Conservation (phyloP, 129 eudicot genomes). For the Rutidosis leptorrhynchoides region DNA sequence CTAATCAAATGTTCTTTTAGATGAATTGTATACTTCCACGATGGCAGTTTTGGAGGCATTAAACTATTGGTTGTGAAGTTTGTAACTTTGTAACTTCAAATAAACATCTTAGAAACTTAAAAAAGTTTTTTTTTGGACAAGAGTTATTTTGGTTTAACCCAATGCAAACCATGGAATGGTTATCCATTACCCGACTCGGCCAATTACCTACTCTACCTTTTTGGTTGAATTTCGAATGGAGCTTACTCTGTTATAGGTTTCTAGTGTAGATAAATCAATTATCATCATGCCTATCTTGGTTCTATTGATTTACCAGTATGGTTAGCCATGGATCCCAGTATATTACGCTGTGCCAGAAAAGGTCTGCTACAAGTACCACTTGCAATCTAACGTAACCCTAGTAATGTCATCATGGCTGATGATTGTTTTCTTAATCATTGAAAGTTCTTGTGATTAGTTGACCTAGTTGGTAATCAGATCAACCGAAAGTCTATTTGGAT, state of each 20-base stretch:
- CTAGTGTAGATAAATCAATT: slow-evolving; percentile 5
- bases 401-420: slow-evolving; percentile 71
- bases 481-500: slow-evolving; percentile 74
- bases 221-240: too few species aligned
- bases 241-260: neutral
- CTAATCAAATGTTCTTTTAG: neutral
- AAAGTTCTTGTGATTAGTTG: slow-evolving; percentile 48
- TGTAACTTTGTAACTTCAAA: too few species aligned
- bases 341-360: slow-evolving; percentile 77
- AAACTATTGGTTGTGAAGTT: too few species aligned
- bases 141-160: too few species aligned
- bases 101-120: too few species aligned
- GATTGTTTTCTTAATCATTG: slow-evolving; percentile 66
- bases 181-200: too few species aligned
- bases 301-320: slow-evolving; percentile 47
- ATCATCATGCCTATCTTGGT: neutral
- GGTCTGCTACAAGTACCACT: slow-evolving; percentile 73
- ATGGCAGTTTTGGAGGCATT: too few species aligned
- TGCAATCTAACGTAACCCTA: slow-evolving; percentile 68
- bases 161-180: too few species aligned
- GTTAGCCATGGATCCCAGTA: slow-evolving; percentile 76
- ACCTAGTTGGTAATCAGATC: slow-evolving; percentile 60
- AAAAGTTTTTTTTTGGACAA: too few species aligned
- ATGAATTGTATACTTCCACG: too few species aligned
- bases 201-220: neutral